Evolutionary conservation across 257 asterid genomes (phyloP), one percentile per base, ranked within the genome.

Genomic region (Petunia axillaris): DNA sequence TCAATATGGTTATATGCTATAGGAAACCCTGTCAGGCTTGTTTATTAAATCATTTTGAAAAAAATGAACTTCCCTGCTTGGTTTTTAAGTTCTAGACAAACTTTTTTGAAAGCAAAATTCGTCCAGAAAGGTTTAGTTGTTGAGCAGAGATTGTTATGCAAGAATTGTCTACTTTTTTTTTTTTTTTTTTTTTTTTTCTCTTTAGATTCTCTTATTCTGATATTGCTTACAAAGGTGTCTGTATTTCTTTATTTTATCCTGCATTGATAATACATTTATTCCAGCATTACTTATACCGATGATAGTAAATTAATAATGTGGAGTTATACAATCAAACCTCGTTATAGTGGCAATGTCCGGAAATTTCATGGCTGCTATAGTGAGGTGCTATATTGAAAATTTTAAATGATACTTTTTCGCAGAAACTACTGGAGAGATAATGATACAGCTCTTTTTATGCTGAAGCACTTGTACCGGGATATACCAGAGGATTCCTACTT

Each of bases 401-500:
- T 53, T 25, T 4, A 46, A 48, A 64, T 80, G 63, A 16, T 60
- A 60, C 62, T 38, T 60, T 64, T 83, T 38, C 75, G 64, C 91
- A 95, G 99, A 79, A 96, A 94, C 86, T 96, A 96, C 83, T 96
- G 99, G 98, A 89, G 98, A 76, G 98, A 96, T 80, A 78, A 85
- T 2, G 99, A 96, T 82, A 94, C 99, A 0, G 98, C 97, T 53
- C 97, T 96, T 65, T 96, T 96, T 90, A 94, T 94, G 78, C 81
- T 96, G 85, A 94, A 88, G 86, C 97, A 96, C 88, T 87, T 96
- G 86, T 96, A 94, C 50, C 89, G 91, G 11, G 94, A 90, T 64
- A 91, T 92, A 83, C 89, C 92, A 4, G 97, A 96, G 66, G 90
- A 88, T 74, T 91, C 95, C 3, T 25, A 41, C 63, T 85, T 89